Base-by-base conservation (phyloP, 306 rosid genomes). In the Cicer chorassanicum region DNA sequence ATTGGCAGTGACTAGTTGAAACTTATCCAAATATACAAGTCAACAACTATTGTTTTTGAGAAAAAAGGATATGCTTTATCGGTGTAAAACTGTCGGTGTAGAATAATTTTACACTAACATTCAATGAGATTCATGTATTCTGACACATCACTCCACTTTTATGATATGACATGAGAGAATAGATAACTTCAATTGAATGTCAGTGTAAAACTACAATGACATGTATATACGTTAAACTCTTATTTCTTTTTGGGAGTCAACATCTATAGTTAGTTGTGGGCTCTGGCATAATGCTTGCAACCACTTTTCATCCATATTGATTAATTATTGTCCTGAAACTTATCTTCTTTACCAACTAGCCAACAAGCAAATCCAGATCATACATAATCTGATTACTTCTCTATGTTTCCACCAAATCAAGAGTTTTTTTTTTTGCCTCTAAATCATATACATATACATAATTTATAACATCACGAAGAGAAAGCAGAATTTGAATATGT, bases 281-380 rank as follows among this genome's bases (percentile, higher is more conserved):
- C 12, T 70, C 42, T 57, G 36, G 48, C 48, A 44, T 21, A 64
- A 48, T 84, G 65, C 46, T 64, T 65, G 41, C 73, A 65, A 63
- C 42, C 45, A 76, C 76, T 66, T 59, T 76, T 80, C 82, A 43
- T 71, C 66, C 41, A 1, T 44, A 74, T 69, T 9, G 63, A 24
- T 54, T 53, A 70, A 79, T 44, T 74, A 65, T 56, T 70, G 72
- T 56, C 78, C 49, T 29, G 38, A 46, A 63, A 77, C 51, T 72
- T 15, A 34, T 49, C 39, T 75, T 54, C 24, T 36, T 21, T 55
- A 11, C 57, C 12, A 4, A 50, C 36, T 42, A 4, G 14, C 15
- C 19, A 11, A 29, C 67, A 72, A 41, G 15, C 70, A 73, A 73
- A 57, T 82, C 72, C 72, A 65, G 54, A 72, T 72, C 55, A 66